Evolutionary conservation across 345 rosid species (phyloP), one percentile per base, ranked within the genome.

Genomic region (Arabidopsis suecica): DNA sequence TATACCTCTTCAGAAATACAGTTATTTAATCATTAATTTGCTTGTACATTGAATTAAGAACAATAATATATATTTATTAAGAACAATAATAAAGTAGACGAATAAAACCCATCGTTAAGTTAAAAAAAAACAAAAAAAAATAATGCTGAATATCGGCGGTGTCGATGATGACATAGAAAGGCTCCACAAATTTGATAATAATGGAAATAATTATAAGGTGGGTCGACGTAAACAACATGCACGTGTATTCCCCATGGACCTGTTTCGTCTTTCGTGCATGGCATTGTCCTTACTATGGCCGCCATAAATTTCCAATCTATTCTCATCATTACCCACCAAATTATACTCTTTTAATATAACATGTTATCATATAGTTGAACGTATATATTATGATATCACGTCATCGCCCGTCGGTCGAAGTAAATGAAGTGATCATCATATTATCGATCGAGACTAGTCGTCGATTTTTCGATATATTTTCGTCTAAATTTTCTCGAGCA

Each of bases 241-340:
- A 78, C 73, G 77, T 78, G 81, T 78, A 59, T 42, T 72, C 58
- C 81, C 41, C 73, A 72, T 78, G 81, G 73, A 59, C 63, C 28
- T 78, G 81, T 72, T 78, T 71, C 81, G 64, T 78, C 77, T 72
- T 65, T 57, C 76, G 47, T 77, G 80, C 80, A 71, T 77, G 80
- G 66, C 49, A 28, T 71, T 70, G 71, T 69, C 75, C 65, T 61
- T 68, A 68, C 42, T 4, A 42, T 76, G 50, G 65, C 79, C 65
- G 65, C 50, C 70, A 33, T 69, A 9, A 69, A 61, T 76, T 61
- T 59, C 73, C 73, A 67, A 59, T 75, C 68, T 37, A 32, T 33
- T 68, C 61, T 68, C 56, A 59, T 75, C 69, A 30, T 48, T 60
- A 66, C 78, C 66, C 67, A 57, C 78, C 72, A 74, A 37, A 48